Evolutionary conservation across 257 asterid species (phyloP).

Genomic region (Striga asiatica): DNA sequence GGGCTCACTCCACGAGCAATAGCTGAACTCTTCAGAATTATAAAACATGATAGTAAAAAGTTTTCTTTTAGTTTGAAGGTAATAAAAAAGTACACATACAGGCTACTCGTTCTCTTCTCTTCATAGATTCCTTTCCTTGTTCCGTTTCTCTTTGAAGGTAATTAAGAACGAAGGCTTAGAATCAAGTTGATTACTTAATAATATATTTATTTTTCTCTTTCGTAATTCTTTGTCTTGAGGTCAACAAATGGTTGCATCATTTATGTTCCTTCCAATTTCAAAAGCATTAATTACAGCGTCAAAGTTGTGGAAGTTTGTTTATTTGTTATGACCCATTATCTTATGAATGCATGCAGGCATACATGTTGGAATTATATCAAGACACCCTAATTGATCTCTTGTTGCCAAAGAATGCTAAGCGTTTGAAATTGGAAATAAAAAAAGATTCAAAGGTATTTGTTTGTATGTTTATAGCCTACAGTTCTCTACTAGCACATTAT

Average conservation of each 20-base stretch:
- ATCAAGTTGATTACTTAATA: constrained; percentile 7
- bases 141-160: no score
- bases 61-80: constrained; percentile 79
- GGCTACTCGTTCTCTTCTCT: no score
- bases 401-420: constrained; percentile 63
- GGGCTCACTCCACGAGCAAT: constrained; percentile 96
- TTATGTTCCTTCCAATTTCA: neutral
- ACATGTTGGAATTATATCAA: constrained; percentile 93
- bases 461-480: neutral
- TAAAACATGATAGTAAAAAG: constrained; percentile 68
- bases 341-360: constrained; percentile 48
- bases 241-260: neutral
- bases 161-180: constrained; percentile 1
- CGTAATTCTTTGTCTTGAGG: neutral
- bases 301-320: neutral
- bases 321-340: constrained; percentile 1
- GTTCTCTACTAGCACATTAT: neutral
- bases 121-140: no score
- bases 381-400: constrained; percentile 77
- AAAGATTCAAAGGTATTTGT: constrained; percentile 75
- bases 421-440: constrained; percentile 70
- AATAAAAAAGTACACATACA: no score
- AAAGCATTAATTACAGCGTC: neutral
- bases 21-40: constrained; percentile 69
- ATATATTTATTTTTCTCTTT: neutral